Conservation (phyloP, 805 yeast species). For the Yarrowia phangngaensis region DNA sequence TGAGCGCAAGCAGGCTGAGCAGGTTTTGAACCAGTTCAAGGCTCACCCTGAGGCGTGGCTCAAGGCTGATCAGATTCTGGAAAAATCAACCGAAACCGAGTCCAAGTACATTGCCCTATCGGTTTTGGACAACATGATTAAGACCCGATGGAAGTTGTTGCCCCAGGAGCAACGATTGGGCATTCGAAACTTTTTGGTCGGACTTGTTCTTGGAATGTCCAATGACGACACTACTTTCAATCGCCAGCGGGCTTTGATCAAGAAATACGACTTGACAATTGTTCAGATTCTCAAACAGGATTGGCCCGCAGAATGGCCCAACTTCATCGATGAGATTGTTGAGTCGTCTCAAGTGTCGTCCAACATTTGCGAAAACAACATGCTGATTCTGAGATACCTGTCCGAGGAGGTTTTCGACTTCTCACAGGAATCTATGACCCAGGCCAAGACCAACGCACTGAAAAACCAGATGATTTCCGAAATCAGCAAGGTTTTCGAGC, state of each 20-base stretch:
- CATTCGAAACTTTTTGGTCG: conserved; percentile 87
- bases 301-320: conserved; percentile 99
- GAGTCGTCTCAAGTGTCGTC: conserved; percentile 76
- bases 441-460: conserved; percentile 81
- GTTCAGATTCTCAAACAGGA: conserved; percentile 95
- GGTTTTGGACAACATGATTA: conserved; percentile 82
- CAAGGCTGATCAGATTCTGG: conserved; percentile 82
- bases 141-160: conserved; percentile 88
- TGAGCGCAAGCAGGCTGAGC: conserved; percentile 45
- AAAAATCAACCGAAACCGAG: conserved; percentile 72
- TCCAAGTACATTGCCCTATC: conserved; percentile 82
- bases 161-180: conserved; percentile 88
- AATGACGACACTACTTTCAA: conserved; percentile 72
- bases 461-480: conserved; percentile 83
- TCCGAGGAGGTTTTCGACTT: conserved; percentile 96
- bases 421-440: conserved; percentile 95
- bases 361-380: conserved; percentile 96
- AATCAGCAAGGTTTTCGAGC: conserved; percentile 86
- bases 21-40: conserved; percentile 56
- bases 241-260: conserved; percentile 74
- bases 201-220: conserved; percentile 88
- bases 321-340: conserved; percentile 89
- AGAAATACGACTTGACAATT: conserved; percentile 87
- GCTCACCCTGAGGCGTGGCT: conserved; percentile 96
- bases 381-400: conserved; percentile 82